A percentile compares a stretch with the other conserved stretches of the same genome.
phyloP scores from a whole-genome alignment of 2,329 filamentous ascomycete species.

The Rosellinia necatrix region DNA sequence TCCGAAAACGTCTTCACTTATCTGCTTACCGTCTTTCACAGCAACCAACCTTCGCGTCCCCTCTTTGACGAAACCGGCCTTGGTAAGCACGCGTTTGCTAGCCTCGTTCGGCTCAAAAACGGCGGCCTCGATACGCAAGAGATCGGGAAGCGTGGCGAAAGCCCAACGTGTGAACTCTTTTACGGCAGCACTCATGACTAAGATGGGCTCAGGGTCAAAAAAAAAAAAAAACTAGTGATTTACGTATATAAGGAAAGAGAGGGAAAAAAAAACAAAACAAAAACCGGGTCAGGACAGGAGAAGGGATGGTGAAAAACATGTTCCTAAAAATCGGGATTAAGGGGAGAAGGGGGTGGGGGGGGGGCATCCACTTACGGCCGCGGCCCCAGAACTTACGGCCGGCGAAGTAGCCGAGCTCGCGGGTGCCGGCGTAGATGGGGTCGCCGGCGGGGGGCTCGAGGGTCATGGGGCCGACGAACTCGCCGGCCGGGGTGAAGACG shows the following conservation, averaged over 20 bases:
- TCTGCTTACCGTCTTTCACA: conserved; percentile 48
- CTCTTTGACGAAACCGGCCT: conserved; percentile 50
- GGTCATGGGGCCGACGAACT: conserved; percentile 49
- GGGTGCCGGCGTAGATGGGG: conserved; percentile 48
- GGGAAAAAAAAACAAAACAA: neutral
- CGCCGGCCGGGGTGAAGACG: conserved; percentile 26
- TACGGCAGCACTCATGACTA: conserved; percentile 36
- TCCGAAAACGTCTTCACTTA: conserved; percentile 46
- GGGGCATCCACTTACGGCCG: conserved; percentile 45
- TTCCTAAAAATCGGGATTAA: neutral
- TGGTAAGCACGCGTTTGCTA: conserved; percentile 50
- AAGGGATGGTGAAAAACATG: too few relatives aligned
- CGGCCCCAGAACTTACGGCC: conserved; percentile 49
- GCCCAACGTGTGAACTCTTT: conserved; percentile 48
- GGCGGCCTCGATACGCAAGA: conserved; percentile 49
- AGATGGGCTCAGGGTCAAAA: neutral
- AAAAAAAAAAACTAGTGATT: too few relatives aligned
- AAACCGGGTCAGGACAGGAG: too few relatives aligned
- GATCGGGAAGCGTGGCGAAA: conserved; percentile 47
- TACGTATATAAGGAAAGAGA: too few relatives aligned
- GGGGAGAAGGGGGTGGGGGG: too few relatives aligned
- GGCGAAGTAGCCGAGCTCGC: conserved; percentile 57
- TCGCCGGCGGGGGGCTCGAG: conserved; percentile 43
- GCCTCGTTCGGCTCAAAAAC: conserved; percentile 46
- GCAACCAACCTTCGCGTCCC: conserved; percentile 48